Percentiles rank a stretch among this genome's conserved stretches.
These are phyloP conservation scores for Poa pratensis DNA, from an alignment of 176 grass and related monocot species.

Conservation along the genomic window DNA sequence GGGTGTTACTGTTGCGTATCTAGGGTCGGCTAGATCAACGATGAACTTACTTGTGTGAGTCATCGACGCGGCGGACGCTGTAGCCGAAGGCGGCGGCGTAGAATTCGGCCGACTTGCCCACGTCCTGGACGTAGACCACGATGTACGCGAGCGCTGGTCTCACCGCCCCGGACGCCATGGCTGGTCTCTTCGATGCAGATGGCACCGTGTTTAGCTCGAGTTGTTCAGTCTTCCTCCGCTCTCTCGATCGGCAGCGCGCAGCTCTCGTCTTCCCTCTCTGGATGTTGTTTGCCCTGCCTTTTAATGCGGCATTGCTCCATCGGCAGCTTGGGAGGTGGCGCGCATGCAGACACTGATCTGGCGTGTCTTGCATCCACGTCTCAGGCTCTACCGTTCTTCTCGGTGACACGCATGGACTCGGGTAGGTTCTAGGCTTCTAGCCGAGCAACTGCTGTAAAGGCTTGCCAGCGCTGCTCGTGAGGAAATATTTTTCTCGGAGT, in stretches of 20 bases:
- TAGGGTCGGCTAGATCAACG: neutral
- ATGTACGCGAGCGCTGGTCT: conserved; percentile 57
- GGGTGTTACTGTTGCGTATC: no score
- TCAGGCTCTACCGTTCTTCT: neutral
- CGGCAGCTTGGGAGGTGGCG: conserved; percentile 42
- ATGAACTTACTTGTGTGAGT: conserved; percentile 48
- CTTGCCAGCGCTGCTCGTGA: no score
- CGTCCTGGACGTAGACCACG: conserved; percentile 68
- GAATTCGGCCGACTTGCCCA: conserved; percentile 61
- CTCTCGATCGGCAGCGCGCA: neutral
- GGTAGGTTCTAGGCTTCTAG: neutral
- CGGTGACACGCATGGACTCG: neutral
- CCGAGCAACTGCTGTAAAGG: neutral
- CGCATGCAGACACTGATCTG: conserved; percentile 43
- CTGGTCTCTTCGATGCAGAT: neutral
- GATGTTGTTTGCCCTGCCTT: neutral
- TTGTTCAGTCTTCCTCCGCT: neutral
- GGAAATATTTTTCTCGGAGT: no score
- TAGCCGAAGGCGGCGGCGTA: conserved; percentile 78
- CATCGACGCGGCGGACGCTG: conserved; percentile 70
- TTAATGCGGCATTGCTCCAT: neutral
- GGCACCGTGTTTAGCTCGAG: neutral
- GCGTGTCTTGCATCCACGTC: conserved; percentile 31
- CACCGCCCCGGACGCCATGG: conserved; percentile 51
- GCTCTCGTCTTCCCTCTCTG: neutral